phyloP scores from a whole-genome alignment of 495 filamentous ascomycete genomes.

The Copromyces sp. region DNA sequence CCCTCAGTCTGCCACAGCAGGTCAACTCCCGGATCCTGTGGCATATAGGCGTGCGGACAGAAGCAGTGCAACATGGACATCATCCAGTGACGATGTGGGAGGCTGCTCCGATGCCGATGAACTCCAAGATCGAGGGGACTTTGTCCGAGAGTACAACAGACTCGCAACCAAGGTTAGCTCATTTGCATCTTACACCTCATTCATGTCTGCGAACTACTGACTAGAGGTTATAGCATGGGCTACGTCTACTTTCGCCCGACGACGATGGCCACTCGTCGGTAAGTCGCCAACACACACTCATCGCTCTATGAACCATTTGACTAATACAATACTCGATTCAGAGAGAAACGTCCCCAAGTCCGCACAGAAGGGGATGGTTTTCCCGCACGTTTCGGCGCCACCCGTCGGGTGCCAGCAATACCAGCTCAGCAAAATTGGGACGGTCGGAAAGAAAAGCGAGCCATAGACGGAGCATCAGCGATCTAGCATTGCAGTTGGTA shows the following conservation, averaged over 20 bases:
- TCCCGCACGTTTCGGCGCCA: slow-evolving; percentile 24
- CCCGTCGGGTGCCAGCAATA: slow-evolving; percentile 14
- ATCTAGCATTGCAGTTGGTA: slow-evolving; percentile 41
- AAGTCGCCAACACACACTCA: slow-evolving; percentile 2
- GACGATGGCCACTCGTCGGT: slow-evolving; percentile 11
- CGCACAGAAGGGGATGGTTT: slow-evolving; percentile 21
- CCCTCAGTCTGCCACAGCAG: slow-evolving; percentile 10
- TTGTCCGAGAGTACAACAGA: slow-evolving; percentile 44
- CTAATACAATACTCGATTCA: not conserved
- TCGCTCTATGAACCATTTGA: slow-evolving; percentile 2
- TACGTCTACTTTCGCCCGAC: slow-evolving; percentile 24
- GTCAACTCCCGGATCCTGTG: slow-evolving; percentile 11
- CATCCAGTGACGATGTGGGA: slow-evolving; percentile 28
- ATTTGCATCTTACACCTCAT: not conserved
- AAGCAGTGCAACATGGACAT: slow-evolving; percentile 37
- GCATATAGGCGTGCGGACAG: slow-evolving; percentile 11
- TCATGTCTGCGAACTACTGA: slow-evolving; percentile 2
- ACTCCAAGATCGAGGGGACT: slow-evolving; percentile 29
- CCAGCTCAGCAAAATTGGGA: slow-evolving; percentile 16
- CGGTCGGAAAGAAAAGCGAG: slow-evolving; percentile 23
- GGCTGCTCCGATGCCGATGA: slow-evolving; percentile 30
- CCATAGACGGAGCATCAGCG: slow-evolving; percentile 37
- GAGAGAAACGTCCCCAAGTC: not conserved
- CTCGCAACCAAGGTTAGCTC: slow-evolving; percentile 38
- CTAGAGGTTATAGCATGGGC: slow-evolving; percentile 25